phyloP scores from a whole-genome alignment of 2,329 filamentous ascomycete genomes.

The Aspergillus neotritici region DNA sequence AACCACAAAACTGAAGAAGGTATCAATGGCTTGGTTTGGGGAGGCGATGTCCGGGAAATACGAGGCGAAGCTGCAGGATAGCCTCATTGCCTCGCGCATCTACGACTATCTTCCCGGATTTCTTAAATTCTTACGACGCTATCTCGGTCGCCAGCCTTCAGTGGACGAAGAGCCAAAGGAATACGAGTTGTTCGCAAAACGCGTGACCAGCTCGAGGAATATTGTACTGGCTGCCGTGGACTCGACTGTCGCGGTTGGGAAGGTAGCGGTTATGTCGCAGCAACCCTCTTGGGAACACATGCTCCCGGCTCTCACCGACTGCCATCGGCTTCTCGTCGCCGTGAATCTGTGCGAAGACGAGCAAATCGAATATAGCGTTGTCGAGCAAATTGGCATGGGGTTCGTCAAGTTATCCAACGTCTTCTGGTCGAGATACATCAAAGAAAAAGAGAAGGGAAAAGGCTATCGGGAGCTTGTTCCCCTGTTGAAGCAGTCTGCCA shows the following conservation, averaged over 20 bases:
- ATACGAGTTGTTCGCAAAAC: constrained; percentile 26
- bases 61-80: constrained; percentile 9
- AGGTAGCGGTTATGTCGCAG: constrained; percentile 33
- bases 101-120: constrained; percentile 37
- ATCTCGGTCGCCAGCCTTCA: constrained; percentile 30
- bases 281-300: constrained; percentile 35
- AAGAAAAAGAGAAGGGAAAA: constrained; percentile 35
- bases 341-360: constrained; percentile 18
- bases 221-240: constrained; percentile 39
- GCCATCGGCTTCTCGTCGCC: constrained; percentile 30
- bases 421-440: constrained; percentile 44
- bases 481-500: constrained; percentile 38
- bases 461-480: constrained; percentile 31
- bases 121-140: constrained; percentile 37
- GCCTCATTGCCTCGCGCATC: constrained; percentile 21
- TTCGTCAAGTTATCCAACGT: constrained; percentile 42
- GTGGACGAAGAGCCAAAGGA: constrained; percentile 26
- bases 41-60: constrained; percentile 23
- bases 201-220: constrained; percentile 28
- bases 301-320: constrained; percentile 33
- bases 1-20: constrained; percentile 40
- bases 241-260: constrained; percentile 36
- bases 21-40: constrained; percentile 34
- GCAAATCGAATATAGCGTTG: constrained; percentile 10
- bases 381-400: constrained; percentile 21